Evolutionary conservation across 495 filamentous ascomycete genomes (phyloP), one percentile per base, ranked within the genome.

Genomic region (Amniculicola lignicola): DNA sequence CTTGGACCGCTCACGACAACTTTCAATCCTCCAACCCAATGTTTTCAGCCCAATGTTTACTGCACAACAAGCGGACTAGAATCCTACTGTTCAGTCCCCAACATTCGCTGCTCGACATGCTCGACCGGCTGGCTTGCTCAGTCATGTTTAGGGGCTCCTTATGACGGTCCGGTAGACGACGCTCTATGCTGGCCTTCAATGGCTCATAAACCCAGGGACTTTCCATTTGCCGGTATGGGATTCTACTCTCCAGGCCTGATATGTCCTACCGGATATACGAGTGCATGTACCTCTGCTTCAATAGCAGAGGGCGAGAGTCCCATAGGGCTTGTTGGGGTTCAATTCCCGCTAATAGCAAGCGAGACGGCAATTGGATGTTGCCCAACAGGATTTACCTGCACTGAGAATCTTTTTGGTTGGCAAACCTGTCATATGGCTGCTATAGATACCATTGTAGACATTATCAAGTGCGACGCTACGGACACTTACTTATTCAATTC

Each of bases 201-300:
- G 19, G 19, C 37, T 18, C 6, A 6, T 40, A 12, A 40, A 9
- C 37, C 37, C 7, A 9, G 37, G 6, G 10, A 18, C 37, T 9
- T 18, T 9, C 37, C 37, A 18, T 18, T 40, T 6, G 37, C 37
- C 6, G 37, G 37, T 19, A 6, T 40, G 37, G 37, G 37, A 10
- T 40, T 49, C 45, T 49, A 49, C 16, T 49, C 45, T 29, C 45
- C 45, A 4, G 45, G 45, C n/a, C n/a, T 33, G 4, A 11, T 21
- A 14, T 49, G 45, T 21, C 45, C 45, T 11, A 18, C 3, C 4
- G 27, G 29, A 2, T 37, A 49, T 22, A 21, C 15, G n/a, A 37
- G 28, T 14, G 45, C 45, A 11, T 49, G 45, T 37, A 46, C 22
- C 43, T 21, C 43, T 3, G 22, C 14, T 7, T 27, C 25, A 12